Evolutionary conservation across 768 basidiomycete genomes (phyloP).

Genomic region (Suillus ampliporus): DNA sequence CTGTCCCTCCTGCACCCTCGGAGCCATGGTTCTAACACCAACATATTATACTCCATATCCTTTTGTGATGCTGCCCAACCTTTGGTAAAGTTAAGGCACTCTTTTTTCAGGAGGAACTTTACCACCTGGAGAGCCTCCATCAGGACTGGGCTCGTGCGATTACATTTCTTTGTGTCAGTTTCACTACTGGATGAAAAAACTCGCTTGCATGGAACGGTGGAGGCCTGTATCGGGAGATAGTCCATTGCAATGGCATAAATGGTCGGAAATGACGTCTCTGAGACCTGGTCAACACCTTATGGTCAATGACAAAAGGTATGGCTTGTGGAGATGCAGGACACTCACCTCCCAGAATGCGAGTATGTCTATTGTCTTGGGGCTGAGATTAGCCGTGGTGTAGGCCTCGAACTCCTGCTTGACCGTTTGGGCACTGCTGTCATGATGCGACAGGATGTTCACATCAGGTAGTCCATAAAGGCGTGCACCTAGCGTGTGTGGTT

Average conservation of each 20-base stretch:
- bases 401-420: background rate
- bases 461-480: background rate
- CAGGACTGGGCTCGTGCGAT: background rate
- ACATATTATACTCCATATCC: no score
- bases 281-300: background rate
- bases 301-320: background rate
- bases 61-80: slow-evolving; percentile 14
- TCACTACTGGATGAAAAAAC: slow-evolving; percentile 24
- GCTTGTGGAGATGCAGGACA: background rate
- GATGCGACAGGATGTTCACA: background rate
- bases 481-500: background rate
- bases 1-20: no score
- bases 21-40: no score
- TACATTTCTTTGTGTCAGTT: slow-evolving; percentile 2
- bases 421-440: background rate
- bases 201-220: slow-evolving; percentile 26
- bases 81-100: slow-evolving; percentile 27
- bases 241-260: slow-evolving; percentile 22
- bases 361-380: background rate
- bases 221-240: slow-evolving; percentile 27
- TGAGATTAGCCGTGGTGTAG: background rate
- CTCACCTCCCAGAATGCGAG: background rate
- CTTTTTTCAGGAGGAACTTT: slow-evolving; percentile 31
- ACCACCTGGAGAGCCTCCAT: slow-evolving; percentile 29
- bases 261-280: background rate